Evolutionary conservation across 2,329 filamentous ascomycete genomes (phyloP), one percentile per base, ranked within the genome.

Genomic region (Macrophomina pseudophaseolina): DNA sequence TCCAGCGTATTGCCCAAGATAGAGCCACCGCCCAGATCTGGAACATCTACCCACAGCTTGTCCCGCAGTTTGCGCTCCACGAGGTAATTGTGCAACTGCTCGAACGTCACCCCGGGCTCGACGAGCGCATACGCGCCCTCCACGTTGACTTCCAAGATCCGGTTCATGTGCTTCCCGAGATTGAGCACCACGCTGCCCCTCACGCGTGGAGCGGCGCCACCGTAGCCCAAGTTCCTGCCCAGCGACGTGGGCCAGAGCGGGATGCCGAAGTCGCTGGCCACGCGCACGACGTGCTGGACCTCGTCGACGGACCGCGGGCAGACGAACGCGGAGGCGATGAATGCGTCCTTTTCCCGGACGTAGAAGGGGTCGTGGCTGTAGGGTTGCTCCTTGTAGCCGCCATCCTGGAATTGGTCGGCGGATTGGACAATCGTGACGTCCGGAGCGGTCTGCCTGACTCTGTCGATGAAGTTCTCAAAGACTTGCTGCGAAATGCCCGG

Each of bases 161-260:
- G 69, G 66, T 79, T 79, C 80, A 82, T 82, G 42, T 79, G 72
- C 35, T 70, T 71, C 7, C 80, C 80, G 1, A 85, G 72, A 68
- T 84, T 81, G 18, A 85, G 69, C 0, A 81, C 81, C 5, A 85
- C 75, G 30, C 77, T 81, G 0, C 82, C 83, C 1, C 77, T 75
- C 2, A 84, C 76, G 6, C 81, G 73, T 0, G 82, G 83, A 0
- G 82, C 82, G 2, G 83, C 80, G 4, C 83, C 83, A 12, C 83
- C 84, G 66, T 85, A 85, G 11, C 83, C 82, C 3, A 83, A 70
- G 68, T 85, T 85, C 23, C 82, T 76, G 6, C 81, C 81, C 68
- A 73, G 75, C 53, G 74, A 74, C 70, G 68, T 75, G 44, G 71
- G 75, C 67, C 73, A 79, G 3, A 79, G 49, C 2, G 76, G 76